Conservation (phyloP, 2,329 filamentous ascomycete species). For the Elsinoe batatas region DNA sequence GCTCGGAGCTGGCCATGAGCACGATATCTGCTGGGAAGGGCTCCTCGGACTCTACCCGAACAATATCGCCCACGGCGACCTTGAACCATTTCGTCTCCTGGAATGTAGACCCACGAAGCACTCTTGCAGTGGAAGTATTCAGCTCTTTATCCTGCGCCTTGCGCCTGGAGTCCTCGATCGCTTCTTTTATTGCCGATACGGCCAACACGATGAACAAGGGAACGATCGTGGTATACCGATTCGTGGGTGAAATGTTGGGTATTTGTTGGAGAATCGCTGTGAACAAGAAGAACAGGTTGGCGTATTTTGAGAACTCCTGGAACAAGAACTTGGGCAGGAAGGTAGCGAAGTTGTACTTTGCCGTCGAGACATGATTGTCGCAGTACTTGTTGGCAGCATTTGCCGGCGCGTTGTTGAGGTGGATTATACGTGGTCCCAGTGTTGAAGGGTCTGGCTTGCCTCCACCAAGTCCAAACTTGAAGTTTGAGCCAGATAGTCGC, state of each 20-base stretch:
- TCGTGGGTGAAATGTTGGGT: slow-evolving; percentile 87
- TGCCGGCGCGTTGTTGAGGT: slow-evolving; percentile 90
- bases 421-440: slow-evolving; percentile 81
- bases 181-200: slow-evolving; percentile 92
- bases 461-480: slow-evolving; percentile 87
- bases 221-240: slow-evolving; percentile 90
- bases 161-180: slow-evolving; percentile 86
- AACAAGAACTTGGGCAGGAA: slow-evolving; percentile 96
- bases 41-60: slow-evolving; percentile 88
- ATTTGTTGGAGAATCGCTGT: slow-evolving; percentile 93
- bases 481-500: slow-evolving; percentile 61
- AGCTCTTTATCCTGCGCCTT: slow-evolving; percentile 77
- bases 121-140: slow-evolving; percentile 76
- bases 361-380: slow-evolving; percentile 94
- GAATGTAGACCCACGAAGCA: slow-evolving; percentile 75
- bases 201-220: slow-evolving; percentile 82
- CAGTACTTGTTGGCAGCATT: slow-evolving; percentile 84
- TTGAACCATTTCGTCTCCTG: slow-evolving; percentile 88
- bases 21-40: slow-evolving; percentile 92
- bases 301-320: slow-evolving; percentile 98
- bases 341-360: slow-evolving; percentile 90
- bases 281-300: slow-evolving; percentile 98
- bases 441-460: slow-evolving; percentile 81
- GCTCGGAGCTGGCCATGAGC: slow-evolving; percentile 86
- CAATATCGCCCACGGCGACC: slow-evolving; percentile 81